Base-by-base conservation (phyloP, 2,329 filamentous ascomycete species). In the Paecilomyces variotii region DNA sequence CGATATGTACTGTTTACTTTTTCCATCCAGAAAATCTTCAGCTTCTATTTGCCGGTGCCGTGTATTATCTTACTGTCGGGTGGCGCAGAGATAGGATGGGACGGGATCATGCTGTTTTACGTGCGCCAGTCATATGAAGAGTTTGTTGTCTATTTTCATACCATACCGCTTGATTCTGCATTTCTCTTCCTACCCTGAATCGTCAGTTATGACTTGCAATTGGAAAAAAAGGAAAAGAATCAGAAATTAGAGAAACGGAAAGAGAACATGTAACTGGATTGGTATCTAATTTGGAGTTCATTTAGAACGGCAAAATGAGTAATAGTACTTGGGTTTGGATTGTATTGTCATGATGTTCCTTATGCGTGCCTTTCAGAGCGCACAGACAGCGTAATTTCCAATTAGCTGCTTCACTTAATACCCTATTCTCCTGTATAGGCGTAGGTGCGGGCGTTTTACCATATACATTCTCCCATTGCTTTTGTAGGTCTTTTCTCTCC, bases 391-490 rank as follows among this genome's bases (percentile, higher is more conserved):
- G 19, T 19, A 19, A 19, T 19, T 19, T 19, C 19, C 19, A 19
- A 19, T 19, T 19, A 19, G 30, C 30, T 32, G 30, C 30, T 32
- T 32, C 30, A 32, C 4, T 32, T 32, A 10, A 32, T 32, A 10
- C 30, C 30, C 10, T 10, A 32, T 32, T 32, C 30, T 32, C 30
- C 30, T 32, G 30, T 32, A 10, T 32, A 32, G n/a, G 25, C 24
- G 3, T 30, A 14, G 14, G 19, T 4, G 4, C 10, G 14, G 32
- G 24, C 24, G 2, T 39, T 28, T 56, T 26, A 19, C 19, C 11
- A 10, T 53, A 54, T 25, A 27, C 24, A 57, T 1, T 52, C 14
- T 0, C 6, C 1, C 4, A 72, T 74, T 74, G 2, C 65, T 70
- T 63, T 32, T 32, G 30, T 32, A 32, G 10, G 5, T 32, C 30